phyloP scores from a whole-genome alignment of 257 asterid species.

The Craterostigma plantagineum region DNA sequence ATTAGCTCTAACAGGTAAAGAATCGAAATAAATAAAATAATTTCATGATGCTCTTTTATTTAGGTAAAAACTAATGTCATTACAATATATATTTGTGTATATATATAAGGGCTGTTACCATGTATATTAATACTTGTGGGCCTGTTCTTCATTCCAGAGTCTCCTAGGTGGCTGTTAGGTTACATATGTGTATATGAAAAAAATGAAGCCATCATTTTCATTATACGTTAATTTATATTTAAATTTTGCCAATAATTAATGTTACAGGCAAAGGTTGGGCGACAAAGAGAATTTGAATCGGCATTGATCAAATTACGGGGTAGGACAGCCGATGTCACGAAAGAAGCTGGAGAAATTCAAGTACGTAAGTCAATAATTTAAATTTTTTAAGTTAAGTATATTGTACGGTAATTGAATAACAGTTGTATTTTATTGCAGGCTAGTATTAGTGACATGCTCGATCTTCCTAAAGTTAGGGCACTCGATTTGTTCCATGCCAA shows the following conservation, averaged over 20 bases:
- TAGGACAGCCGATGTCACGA: slow-evolving; percentile 31
- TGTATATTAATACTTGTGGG: slow-evolving; percentile 52
- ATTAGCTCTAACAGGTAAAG: slow-evolving; percentile 59
- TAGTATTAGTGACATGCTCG: not conserved
- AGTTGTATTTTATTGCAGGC: too few relatives aligned
- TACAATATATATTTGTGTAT: not conserved
- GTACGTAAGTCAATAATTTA: slow-evolving; percentile 13
- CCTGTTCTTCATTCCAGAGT: slow-evolving; percentile 66
- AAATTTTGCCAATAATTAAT: not conserved
- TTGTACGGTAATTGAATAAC: too few relatives aligned
- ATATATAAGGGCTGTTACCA: slow-evolving; percentile 49
- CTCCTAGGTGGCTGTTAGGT: slow-evolving; percentile 99
- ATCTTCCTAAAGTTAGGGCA: not conserved
- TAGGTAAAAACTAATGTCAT: too few relatives aligned
- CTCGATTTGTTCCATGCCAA: slow-evolving; percentile 1
- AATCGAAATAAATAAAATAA: too few relatives aligned
- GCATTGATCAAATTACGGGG: slow-evolving; percentile 62
- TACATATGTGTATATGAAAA: too few relatives aligned
- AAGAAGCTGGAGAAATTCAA: slow-evolving; percentile 62
- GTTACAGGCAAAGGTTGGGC: slow-evolving; percentile 70
- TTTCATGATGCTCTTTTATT: too few relatives aligned
- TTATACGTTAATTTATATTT: too few relatives aligned
- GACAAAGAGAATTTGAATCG: slow-evolving; percentile 34
- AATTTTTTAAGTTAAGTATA: too few relatives aligned
- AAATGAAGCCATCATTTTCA: too few relatives aligned